Evolutionary conservation across 1,284 basidiomycete species (phyloP).

Genomic region (Inonotus hispidus): DNA sequence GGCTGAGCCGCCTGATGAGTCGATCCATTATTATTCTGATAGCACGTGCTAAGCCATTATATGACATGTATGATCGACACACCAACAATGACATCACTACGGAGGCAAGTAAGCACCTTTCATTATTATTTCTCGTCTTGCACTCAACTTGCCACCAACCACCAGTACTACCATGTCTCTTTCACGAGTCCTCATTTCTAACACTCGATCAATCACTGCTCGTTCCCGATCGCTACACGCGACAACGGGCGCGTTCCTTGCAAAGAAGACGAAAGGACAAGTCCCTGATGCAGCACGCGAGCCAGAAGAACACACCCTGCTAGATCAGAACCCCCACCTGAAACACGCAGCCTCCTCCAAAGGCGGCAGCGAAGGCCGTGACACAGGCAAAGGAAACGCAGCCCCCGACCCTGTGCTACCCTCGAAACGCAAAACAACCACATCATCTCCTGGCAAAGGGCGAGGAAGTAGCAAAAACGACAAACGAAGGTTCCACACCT

Average conservation of each 20-base stretch:
- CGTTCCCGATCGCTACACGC: background rate
- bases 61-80: no score
- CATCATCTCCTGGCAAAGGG: background rate
- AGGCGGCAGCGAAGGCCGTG: conserved; percentile 10
- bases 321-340: conserved; percentile 16
- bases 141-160: background rate
- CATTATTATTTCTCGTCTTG: no score
- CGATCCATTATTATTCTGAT: no score
- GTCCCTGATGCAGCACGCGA: conserved; percentile 5
- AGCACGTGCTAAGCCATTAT: no score
- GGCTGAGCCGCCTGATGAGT: no score
- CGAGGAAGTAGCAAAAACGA: background rate
- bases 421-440: background rate
- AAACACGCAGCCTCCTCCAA: conserved; percentile 10
- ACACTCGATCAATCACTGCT: background rate
- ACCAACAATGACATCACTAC: no score
- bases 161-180: background rate
- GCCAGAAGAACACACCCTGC: conserved; percentile 8
- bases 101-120: no score
- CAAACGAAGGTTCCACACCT: conserved; percentile 11
- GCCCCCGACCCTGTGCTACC: conserved; percentile 11
- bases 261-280: conserved; percentile 8
- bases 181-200: background rate
- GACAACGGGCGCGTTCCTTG: background rate
- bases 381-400: conserved; percentile 12